Evolutionary conservation across 306 rosid species (phyloP).

Genomic region (Fagus sylvatica): DNA sequence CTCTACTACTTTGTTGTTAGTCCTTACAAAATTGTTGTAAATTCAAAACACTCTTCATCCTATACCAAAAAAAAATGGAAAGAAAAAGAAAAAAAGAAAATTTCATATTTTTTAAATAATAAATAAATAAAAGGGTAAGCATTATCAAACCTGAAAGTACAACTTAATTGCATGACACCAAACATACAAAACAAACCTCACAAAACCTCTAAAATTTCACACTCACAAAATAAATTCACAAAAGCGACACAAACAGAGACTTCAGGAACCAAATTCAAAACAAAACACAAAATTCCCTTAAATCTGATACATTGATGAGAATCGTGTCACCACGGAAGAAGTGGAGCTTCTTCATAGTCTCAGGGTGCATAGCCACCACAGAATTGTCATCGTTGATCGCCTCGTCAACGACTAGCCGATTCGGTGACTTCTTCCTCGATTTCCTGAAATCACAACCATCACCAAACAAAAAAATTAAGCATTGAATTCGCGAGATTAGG

Average conservation of each 20-base stretch:
- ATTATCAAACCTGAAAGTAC: not conserved
- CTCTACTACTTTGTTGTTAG: not conserved
- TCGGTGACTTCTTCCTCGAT: too few species aligned
- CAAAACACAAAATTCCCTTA: too few species aligned
- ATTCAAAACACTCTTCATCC: not conserved
- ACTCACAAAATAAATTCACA: not conserved
- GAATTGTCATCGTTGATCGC: too few species aligned
- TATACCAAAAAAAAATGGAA: not conserved
- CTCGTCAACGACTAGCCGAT: too few species aligned
- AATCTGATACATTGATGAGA: slow-evolving; percentile 44
- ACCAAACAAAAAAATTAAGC: too few species aligned
- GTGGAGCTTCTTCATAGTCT: slow-evolving; percentile 54
- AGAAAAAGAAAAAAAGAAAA: not conserved
- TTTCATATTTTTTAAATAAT: not conserved
- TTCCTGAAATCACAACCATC: too few species aligned
- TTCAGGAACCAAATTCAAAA: not conserved
- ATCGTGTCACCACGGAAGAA: slow-evolving; percentile 56
- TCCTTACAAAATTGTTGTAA: not conserved
- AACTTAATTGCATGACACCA: not conserved
- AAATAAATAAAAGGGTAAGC: not conserved
- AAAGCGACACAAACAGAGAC: not conserved
- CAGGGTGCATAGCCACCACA: too few species aligned
- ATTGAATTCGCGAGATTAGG: not conserved
- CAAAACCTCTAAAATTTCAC: not conserved
- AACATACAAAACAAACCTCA: not conserved